These are phyloP conservation scores for Cicer chorassanicum DNA, from an alignment of 306 rosid species.

Conservation along the genomic window DNA sequence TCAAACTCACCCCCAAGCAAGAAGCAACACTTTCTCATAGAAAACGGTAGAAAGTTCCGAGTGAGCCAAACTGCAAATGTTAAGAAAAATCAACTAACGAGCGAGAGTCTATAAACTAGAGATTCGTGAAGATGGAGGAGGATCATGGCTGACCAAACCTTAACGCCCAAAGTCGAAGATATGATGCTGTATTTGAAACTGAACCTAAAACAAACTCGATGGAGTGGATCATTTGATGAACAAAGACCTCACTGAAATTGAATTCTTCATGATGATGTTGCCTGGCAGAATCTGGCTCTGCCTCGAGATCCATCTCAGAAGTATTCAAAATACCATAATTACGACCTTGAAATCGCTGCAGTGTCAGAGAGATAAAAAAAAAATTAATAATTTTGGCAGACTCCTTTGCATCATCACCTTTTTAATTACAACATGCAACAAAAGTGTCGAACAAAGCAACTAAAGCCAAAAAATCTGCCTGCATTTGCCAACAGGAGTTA, in stretches of 20 bases:
- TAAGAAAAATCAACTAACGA: conserved; percentile 42
- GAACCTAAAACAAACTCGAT: conserved; percentile 98
- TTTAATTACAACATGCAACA: conserved; percentile 35
- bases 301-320: conserved; percentile 86
- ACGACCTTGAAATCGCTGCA: conserved; percentile 98
- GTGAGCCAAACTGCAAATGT: conserved; percentile 90
- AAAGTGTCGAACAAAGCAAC: conserved; percentile 40
- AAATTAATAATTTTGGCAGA: conserved; percentile 40
- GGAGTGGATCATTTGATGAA: conserved; percentile 98
- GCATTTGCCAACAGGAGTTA: conserved; percentile 19
- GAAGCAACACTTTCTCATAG: conserved; percentile 95
- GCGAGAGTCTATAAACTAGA: conserved; percentile 25
- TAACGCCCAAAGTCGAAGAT: conserved; percentile 99
- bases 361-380: conserved; percentile 43
- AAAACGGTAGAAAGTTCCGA: conserved; percentile 97
- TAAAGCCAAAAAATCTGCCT: conserved; percentile 33
- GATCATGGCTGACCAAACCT: conserved; percentile 61
- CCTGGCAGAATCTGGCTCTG: conserved; percentile 90
- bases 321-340: conserved; percentile 79
- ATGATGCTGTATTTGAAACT: conserved; percentile 97
- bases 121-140: conserved; percentile 37
- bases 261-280: conserved; percentile 81
- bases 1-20: conserved; percentile 96
- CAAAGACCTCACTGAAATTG: conserved; percentile 95
- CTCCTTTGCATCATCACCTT: conserved; percentile 24